phyloP scores from a whole-genome alignment of 345 rosid species.

The Populus alba region DNA sequence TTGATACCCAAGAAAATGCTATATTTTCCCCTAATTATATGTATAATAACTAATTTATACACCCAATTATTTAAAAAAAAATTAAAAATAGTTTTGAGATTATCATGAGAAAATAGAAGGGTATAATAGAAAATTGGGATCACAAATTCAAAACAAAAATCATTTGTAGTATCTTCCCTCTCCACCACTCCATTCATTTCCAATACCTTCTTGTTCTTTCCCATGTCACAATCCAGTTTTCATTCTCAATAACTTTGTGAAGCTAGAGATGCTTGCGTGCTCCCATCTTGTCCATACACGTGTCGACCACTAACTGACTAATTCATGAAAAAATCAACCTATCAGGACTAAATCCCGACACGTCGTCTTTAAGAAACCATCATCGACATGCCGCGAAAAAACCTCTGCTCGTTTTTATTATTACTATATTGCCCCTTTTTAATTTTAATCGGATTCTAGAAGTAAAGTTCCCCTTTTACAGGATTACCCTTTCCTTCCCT shows the following conservation, averaged over 20 bases:
- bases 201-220: not conserved
- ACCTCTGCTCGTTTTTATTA: not conserved
- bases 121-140: too few relatives aligned
- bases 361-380: conserved; percentile 8
- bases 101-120: too few relatives aligned
- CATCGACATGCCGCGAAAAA: conserved; percentile 26
- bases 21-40: too few relatives aligned
- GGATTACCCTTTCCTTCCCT: not conserved
- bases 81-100: too few relatives aligned
- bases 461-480: not conserved
- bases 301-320: not conserved
- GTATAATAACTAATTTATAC: too few relatives aligned
- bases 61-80: too few relatives aligned
- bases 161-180: not conserved
- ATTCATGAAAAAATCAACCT: conserved; percentile 11
- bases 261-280: conserved; percentile 4
- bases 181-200: not conserved
- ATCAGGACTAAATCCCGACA: not conserved
- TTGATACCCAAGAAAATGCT: too few relatives aligned
- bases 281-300: conserved; percentile 20
- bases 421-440: conserved; percentile 8
- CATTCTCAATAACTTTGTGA: conserved; percentile 1
- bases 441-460: not conserved
- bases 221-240: not conserved
- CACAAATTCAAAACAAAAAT: not conserved